Conservation (phyloP, 257 asterid genomes). For the Petrea volubilis region DNA sequence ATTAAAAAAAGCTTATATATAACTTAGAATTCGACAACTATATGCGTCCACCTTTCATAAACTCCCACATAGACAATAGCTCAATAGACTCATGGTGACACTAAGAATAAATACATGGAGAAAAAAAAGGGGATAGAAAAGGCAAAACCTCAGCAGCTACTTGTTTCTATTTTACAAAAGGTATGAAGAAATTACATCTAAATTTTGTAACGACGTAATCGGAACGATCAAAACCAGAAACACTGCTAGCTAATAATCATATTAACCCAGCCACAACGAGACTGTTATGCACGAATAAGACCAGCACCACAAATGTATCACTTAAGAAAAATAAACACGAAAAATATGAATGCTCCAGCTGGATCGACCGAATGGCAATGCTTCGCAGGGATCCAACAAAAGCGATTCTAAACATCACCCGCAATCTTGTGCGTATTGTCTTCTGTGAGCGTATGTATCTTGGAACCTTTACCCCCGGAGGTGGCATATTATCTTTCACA, state of each 20-base stretch:
- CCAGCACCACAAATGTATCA: not conserved
- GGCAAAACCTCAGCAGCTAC: conserved; percentile 29
- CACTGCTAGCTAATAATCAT: conserved; percentile 19
- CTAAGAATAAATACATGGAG: not conserved
- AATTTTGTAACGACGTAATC: conserved; percentile 9
- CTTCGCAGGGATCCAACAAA: not conserved
- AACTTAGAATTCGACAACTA: conserved; percentile 23
- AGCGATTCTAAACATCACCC: not conserved
- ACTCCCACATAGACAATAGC: conserved; percentile 6
- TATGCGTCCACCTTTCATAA: conserved; percentile 12
- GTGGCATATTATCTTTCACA: conserved; percentile 10
- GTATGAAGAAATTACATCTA: conserved; percentile 45
- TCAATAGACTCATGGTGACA: conserved; percentile 16
- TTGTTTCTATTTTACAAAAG: conserved; percentile 45
- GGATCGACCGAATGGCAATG: not conserved
- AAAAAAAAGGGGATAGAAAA: conserved; percentile 21
- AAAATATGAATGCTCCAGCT: not conserved
- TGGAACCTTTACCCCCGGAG: not conserved
- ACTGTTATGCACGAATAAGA: conserved; percentile 6
- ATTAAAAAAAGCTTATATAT: no score
- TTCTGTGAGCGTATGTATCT: conserved; percentile 2
- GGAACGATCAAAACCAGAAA: conserved; percentile 21
- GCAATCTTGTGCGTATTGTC: not conserved
- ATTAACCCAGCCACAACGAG: conserved; percentile 4
- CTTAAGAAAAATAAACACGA: not conserved